phyloP scores from a whole-genome alignment of 805 yeast genomes.

The Metschnikowia noctiluminum region DNA sequence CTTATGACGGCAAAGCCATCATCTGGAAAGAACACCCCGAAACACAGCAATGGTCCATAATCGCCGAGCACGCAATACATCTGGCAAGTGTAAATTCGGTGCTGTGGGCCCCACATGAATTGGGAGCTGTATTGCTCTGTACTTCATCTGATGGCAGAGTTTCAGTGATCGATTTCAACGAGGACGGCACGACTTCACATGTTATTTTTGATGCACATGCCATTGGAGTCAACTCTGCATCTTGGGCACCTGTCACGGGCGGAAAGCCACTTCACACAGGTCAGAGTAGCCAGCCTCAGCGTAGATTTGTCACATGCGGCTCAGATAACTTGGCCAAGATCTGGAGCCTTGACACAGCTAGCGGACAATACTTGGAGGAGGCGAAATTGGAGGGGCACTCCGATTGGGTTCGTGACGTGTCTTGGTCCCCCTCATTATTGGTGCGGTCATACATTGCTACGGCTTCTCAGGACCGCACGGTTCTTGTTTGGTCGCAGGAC shows the following conservation, averaged over 20 bases:
- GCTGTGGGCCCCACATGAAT: constrained; percentile 96
- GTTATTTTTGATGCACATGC: constrained; percentile 76
- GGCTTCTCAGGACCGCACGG: constrained; percentile 95
- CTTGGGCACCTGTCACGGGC: constrained; percentile 77
- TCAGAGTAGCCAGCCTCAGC: constrained; percentile 27
- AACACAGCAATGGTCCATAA: constrained; percentile 79
- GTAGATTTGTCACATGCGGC: constrained; percentile 91
- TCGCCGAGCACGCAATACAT: constrained; percentile 84
- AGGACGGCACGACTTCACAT: constrained; percentile 76
- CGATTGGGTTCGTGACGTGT: constrained; percentile 98
- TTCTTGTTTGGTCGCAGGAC: constrained; percentile 91
- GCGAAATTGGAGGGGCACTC: constrained; percentile 82
- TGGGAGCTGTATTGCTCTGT: constrained; percentile 87
- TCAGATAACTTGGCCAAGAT: constrained; percentile 90
- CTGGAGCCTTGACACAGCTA: constrained; percentile 67
- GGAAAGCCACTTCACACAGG: constrained; percentile 26
- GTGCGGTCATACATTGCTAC: constrained; percentile 89
- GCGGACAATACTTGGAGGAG: constrained; percentile 64
- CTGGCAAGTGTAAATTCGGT: constrained; percentile 94
- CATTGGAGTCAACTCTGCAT: constrained; percentile 90
- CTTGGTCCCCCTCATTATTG: constrained; percentile 93
- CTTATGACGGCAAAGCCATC: constrained; percentile 91
- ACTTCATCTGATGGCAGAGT: constrained; percentile 92
- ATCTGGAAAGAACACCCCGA: constrained; percentile 88
- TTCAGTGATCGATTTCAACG: constrained; percentile 86